These are phyloP conservation scores for Solanum ossicruentum DNA, from an alignment of 257 asterid genomes.

Conservation along the genomic window DNA sequence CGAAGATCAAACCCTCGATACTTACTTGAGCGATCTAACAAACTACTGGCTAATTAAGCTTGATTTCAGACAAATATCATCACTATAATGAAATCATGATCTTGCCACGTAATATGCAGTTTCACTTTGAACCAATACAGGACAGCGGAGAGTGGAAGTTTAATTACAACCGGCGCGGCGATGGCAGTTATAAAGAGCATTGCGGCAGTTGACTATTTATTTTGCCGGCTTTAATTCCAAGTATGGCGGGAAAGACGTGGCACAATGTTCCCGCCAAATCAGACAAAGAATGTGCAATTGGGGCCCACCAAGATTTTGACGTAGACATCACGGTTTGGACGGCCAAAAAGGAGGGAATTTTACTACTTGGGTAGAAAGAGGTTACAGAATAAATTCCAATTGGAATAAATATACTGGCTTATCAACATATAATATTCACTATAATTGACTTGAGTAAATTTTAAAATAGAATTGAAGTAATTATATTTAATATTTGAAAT, in stretches of 20 bases:
- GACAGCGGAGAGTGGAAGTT: neutral
- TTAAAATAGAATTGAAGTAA: too few species aligned
- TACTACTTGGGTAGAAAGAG: neutral
- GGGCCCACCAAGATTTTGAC: conserved; percentile 1
- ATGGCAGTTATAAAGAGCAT: neutral
- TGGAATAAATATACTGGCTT: neutral
- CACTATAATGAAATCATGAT: neutral
- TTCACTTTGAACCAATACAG: neutral
- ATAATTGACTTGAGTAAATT: too few species aligned
- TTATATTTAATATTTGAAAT: too few species aligned
- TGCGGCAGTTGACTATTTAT: conserved; percentile 4
- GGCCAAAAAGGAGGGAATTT: neutral
- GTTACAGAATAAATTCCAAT: neutral
- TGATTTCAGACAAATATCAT: too few species aligned
- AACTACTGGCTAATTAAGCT: too few species aligned
- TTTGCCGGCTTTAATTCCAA: neutral
- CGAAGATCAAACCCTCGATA: accelerated
- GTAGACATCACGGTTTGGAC: conserved; percentile 7
- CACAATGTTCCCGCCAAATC: conserved; percentile 26
- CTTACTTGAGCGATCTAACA: too few species aligned
- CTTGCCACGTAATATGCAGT: neutral
- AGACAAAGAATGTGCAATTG: neutral
- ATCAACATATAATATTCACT: too few species aligned
- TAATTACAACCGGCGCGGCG: neutral
- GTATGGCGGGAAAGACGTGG: conserved; percentile 11